These are phyloP conservation scores for Candida incommunis DNA, from an alignment of 805 yeast species.

Conservation along the genomic window DNA sequence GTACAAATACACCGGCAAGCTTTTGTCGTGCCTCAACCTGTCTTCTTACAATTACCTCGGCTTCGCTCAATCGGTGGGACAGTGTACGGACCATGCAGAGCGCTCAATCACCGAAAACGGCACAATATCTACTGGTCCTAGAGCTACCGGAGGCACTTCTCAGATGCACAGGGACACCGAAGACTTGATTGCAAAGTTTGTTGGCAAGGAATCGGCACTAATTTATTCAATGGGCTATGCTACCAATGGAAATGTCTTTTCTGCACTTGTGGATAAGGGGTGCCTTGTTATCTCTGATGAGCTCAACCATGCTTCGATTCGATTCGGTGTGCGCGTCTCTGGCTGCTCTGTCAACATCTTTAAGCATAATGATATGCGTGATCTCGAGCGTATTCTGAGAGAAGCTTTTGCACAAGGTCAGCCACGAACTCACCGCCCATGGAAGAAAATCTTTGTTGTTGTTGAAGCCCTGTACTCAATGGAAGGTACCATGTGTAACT, in stretches of 20 bases:
- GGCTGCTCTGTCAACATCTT: conserved; percentile 89
- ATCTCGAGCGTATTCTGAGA: conserved; percentile 60
- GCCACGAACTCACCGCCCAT: conserved; percentile 89
- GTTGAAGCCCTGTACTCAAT: conserved; percentile 81
- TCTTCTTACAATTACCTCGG: conserved; percentile 92
- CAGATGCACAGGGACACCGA: conserved; percentile 68
- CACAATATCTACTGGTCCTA: conserved; percentile 64
- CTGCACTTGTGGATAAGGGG: conserved; percentile 70
- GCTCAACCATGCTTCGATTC: conserved; percentile 86
- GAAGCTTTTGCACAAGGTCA: conserved; percentile 88
- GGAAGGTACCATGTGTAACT: conserved; percentile 69
- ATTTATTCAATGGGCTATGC: conserved; percentile 91
- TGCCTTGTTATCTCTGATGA: conserved; percentile 90
- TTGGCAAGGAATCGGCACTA: conserved; percentile 81
- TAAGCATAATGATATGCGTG: conserved; percentile 81
- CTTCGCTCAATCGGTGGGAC: conserved; percentile 89
- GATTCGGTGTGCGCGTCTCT: conserved; percentile 85
- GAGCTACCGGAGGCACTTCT: conserved; percentile 60
- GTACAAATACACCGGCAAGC: conserved; percentile 63
- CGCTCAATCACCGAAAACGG: conserved; percentile 56
- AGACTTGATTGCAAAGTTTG: conserved; percentile 60
- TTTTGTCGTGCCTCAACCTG: conserved; percentile 67
- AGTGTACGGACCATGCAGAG: conserved; percentile 70
- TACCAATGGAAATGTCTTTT: conserved; percentile 80
- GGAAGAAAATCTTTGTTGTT: conserved; percentile 66